Evolutionary conservation across 768 basidiomycete genomes (phyloP).

Genomic region (Termitomyces sp.): DNA sequence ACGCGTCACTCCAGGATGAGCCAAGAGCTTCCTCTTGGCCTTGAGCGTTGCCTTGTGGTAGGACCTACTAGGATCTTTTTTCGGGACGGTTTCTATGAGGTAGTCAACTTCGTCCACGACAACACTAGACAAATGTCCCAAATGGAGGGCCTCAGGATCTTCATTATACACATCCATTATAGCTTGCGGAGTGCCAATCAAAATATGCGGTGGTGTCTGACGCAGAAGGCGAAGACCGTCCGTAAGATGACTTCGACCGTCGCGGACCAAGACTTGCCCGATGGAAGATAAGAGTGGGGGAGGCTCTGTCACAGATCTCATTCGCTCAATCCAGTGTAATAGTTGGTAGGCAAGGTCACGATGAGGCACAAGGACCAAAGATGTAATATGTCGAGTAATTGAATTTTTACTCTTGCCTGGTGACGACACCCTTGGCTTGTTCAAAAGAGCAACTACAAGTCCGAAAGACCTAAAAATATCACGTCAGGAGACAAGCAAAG

Average conservation of each 20-base stretch:
- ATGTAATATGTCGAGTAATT: slow-evolving; percentile 34
- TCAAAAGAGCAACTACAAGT: slow-evolving; percentile 59
- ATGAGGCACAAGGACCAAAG: slow-evolving; percentile 68
- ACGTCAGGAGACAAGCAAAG: slow-evolving; percentile 1
- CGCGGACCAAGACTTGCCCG: slow-evolving; percentile 60
- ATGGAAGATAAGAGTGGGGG: slow-evolving; percentile 35
- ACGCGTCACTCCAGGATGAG: slow-evolving; percentile 56
- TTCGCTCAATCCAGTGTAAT: slow-evolving; percentile 56
- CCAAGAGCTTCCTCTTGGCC: slow-evolving; percentile 35
- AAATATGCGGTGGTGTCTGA: slow-evolving; percentile 52
- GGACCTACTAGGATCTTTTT: slow-evolving; percentile 32
- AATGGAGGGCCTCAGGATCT: slow-evolving; percentile 37
- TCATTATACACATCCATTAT: slow-evolving; percentile 48
- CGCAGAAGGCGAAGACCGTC: slow-evolving; percentile 33
- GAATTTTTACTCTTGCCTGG: slow-evolving; percentile 17
- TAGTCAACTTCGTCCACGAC: slow-evolving; percentile 78
- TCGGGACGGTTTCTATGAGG: slow-evolving; percentile 52
- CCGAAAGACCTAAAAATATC: slow-evolving; percentile 59
- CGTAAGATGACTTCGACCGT: slow-evolving; percentile 34
- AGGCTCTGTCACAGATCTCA: slow-evolving; percentile 29
- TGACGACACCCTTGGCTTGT: slow-evolving; percentile 37
- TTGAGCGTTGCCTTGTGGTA: slow-evolving; percentile 30
- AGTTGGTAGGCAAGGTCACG: slow-evolving; percentile 67
- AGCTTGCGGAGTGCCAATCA: slow-evolving; percentile 71
- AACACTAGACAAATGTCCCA: slow-evolving; percentile 47